Conservation (phyloP, 768 basidiomycete genomes). For the Lentinula guzmanii region DNA sequence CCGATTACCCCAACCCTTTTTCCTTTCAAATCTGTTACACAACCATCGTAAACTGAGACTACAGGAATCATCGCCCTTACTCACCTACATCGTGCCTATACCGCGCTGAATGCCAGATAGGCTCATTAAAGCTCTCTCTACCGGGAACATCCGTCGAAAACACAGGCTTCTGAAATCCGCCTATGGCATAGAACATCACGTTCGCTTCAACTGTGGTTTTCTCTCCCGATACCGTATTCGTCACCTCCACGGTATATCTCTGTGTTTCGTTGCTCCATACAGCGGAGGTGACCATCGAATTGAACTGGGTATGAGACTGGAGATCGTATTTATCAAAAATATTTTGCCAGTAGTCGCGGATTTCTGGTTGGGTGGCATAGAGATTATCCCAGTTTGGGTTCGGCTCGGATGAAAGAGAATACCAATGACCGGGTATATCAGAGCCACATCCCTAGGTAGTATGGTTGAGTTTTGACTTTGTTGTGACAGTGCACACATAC, state of each 20-base stretch:
- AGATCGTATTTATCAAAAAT: constrained; percentile 19
- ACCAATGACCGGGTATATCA: constrained; percentile 51
- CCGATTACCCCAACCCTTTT: constrained; percentile 58
- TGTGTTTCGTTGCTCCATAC: constrained; percentile 40
- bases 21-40: constrained; percentile 27
- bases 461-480: background rate
- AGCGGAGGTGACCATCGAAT: constrained; percentile 31
- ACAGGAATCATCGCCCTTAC: background rate
- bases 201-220: constrained; percentile 30
- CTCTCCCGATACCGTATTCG: constrained; percentile 30
- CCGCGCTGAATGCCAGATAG: constrained; percentile 46
- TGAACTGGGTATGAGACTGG: constrained; percentile 32
- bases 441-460: constrained; percentile 42
- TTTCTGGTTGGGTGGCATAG: constrained; percentile 42
- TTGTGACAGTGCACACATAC: constrained; percentile 19
- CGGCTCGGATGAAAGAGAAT: constrained; percentile 47
- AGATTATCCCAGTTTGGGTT: constrained; percentile 46
- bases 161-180: constrained; percentile 40
- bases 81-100: constrained; percentile 46
- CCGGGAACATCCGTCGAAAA: constrained; percentile 40
- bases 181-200: constrained; percentile 43
- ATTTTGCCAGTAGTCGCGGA: constrained; percentile 43
- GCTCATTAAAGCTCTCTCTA: constrained; percentile 40
- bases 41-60: background rate
- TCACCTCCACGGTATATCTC: constrained; percentile 35